Evolutionary conservation across 768 basidiomycete genomes (phyloP).

Genomic region (Steccherinum ochraceum): DNA sequence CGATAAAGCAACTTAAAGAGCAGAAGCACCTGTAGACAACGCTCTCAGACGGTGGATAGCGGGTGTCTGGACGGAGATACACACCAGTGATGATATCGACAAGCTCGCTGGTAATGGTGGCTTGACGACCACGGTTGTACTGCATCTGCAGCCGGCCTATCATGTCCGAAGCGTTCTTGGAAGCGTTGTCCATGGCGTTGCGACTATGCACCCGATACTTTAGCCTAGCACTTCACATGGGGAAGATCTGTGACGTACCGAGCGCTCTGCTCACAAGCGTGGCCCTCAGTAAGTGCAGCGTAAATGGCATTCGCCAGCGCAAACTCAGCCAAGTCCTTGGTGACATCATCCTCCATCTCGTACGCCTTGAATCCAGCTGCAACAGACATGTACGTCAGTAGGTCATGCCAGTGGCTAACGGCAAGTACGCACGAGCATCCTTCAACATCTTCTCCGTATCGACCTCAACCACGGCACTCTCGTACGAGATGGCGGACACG

Average conservation of each 20-base stretch:
- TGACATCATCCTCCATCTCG: conserved; percentile 96
- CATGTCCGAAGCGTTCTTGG: conserved; percentile 98
- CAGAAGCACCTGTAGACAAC: not conserved
- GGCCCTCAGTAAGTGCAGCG: conserved; percentile 88
- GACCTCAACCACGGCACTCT: conserved; percentile 68
- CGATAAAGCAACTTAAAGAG: not conserved
- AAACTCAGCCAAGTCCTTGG: conserved; percentile 92
- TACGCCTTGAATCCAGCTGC: conserved; percentile 88
- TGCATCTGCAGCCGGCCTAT: conserved; percentile 82
- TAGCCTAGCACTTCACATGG: not conserved
- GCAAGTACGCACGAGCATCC: conserved; percentile 58
- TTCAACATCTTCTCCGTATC: conserved; percentile 77
- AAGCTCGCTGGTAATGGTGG: conserved; percentile 93
- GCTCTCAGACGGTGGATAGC: too few species aligned
- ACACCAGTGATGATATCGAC: conserved; percentile 88
- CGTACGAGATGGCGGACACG: conserved; percentile 87
- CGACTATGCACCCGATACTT: conserved; percentile 44
- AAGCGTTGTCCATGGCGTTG: conserved; percentile 99
- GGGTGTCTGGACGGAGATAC: conserved; percentile 17
- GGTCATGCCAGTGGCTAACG: not conserved
- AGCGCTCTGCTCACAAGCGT: conserved; percentile 91
- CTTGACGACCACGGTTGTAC: conserved; percentile 98
- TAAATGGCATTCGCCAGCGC: conserved; percentile 95
- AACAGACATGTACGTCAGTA: conserved; percentile 4
- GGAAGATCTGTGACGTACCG: conserved; percentile 56